These are phyloP conservation scores for Bertia moriformis DNA, from an alignment of 2,329 filamentous ascomycete species.

Conservation along the genomic window DNA sequence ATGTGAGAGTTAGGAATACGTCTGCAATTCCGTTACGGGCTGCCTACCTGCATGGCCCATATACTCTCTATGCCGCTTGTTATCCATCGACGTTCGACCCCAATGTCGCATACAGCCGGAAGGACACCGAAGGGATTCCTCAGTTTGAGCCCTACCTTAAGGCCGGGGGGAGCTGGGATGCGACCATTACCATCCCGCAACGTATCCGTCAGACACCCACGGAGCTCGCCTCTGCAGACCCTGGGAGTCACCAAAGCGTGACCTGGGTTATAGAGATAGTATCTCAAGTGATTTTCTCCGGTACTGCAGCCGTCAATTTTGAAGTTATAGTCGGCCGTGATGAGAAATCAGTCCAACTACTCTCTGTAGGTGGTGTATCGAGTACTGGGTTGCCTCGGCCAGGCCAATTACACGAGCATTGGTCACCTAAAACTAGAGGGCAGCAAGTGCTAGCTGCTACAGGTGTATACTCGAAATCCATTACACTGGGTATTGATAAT, in stretches of 20 bases:
- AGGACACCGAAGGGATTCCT: constrained; percentile 50
- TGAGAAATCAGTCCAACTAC: constrained; percentile 64
- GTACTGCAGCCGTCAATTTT: constrained; percentile 72
- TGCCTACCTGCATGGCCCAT: constrained; percentile 91
- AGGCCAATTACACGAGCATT: constrained; percentile 64
- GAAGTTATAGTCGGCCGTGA: constrained; percentile 79
- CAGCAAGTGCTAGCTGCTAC: constrained; percentile 48
- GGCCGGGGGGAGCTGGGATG: constrained; percentile 75
- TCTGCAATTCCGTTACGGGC: constrained; percentile 81
- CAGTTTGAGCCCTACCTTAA: constrained; percentile 95
- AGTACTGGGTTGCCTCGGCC: constrained; percentile 39
- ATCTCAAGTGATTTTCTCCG: constrained; percentile 88
- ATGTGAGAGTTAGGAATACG: constrained; percentile 82
- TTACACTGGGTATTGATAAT: constrained; percentile 70
- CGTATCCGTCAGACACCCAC: constrained; percentile 25
- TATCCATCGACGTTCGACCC: constrained; percentile 76
- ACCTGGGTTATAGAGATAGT: constrained; percentile 85
- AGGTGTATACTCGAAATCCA: constrained; percentile 72
- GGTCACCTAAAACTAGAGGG: constrained; percentile 44
- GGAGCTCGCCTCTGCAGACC: constrained; percentile 24
- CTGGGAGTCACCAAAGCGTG: constrained; percentile 34
- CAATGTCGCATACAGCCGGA: constrained; percentile 59
- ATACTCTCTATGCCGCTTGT: constrained; percentile 74
- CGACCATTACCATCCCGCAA: constrained; percentile 67
- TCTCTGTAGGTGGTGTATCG: constrained; percentile 16